These are phyloP conservation scores for Dunaliella primolecta DNA, from an alignment of 139 green algal genomes.

Conservation along the genomic window DNA sequence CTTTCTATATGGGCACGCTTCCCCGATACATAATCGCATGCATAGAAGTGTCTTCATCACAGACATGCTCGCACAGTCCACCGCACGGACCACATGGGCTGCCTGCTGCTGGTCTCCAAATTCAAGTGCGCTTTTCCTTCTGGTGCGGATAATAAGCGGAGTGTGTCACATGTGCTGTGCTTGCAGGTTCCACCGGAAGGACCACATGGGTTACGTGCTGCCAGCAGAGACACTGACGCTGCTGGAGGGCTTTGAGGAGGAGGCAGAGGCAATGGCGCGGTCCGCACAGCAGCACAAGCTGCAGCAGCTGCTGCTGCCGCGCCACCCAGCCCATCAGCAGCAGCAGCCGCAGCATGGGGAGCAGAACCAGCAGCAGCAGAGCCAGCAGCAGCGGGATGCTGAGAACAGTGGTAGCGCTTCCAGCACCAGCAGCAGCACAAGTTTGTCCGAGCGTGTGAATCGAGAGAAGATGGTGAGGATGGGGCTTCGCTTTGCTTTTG, in stretches of 20 bases:
- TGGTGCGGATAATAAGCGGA: no score
- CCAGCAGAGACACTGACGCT: slow-evolving; percentile 48
- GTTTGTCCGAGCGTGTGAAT: slow-evolving; percentile 4
- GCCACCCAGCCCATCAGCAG: not conserved
- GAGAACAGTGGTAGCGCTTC: not conserved
- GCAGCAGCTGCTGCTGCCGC: not conserved
- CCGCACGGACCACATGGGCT: no score
- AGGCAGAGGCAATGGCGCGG: slow-evolving; percentile 19
- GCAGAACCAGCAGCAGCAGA: not conserved
- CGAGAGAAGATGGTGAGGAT: not conserved
- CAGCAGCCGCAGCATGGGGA: not conserved
- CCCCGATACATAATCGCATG: no score
- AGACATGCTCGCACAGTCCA: no score
- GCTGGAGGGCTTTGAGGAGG: slow-evolving; percentile 54
- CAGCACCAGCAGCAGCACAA: slow-evolving; percentile 21
- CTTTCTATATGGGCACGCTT: no score
- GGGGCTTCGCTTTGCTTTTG: no score
- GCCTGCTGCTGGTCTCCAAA: no score
- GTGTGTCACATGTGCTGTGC: no score
- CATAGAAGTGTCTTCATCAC: no score
- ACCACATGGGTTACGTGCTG: slow-evolving; percentile 55
- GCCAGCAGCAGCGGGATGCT: slow-evolving; percentile 18
- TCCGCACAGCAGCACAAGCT: not conserved
- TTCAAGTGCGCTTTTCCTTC: no score
- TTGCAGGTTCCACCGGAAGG: slow-evolving; percentile 45